phyloP scores from a whole-genome alignment of 2,329 filamentous ascomycete species.

The Ciborinia camelliae region DNA sequence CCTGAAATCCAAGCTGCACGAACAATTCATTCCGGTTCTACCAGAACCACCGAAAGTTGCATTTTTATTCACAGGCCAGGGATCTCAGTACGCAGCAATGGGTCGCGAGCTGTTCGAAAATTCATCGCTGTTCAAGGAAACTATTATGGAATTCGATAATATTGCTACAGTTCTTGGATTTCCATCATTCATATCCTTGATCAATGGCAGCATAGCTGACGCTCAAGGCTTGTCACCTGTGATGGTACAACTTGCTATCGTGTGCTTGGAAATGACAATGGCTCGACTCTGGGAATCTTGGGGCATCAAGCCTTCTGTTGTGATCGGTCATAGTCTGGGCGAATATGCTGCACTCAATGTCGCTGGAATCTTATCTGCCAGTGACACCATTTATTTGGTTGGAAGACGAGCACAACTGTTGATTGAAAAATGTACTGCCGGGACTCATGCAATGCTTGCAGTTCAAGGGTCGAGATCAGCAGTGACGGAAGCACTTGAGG shows the following conservation, averaged over 20 bases:
- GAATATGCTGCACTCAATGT: slow-evolving; percentile 65
- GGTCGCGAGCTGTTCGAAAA: slow-evolving; percentile 18
- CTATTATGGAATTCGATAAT: slow-evolving; percentile 18
- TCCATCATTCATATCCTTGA: slow-evolving; percentile 16
- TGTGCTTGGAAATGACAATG: slow-evolving; percentile 19
- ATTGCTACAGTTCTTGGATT: slow-evolving; percentile 18
- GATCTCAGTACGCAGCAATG: slow-evolving; percentile 19
- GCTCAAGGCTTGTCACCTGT: slow-evolving; percentile 14
- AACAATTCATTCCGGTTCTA: slow-evolving; percentile 17
- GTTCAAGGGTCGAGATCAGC: slow-evolving; percentile 48
- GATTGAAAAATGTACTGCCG: slow-evolving; percentile 59
- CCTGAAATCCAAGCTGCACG: slow-evolving; percentile 15
- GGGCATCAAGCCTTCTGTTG: slow-evolving; percentile 25
- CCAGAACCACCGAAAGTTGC: slow-evolving; percentile 33
- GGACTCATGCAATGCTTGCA: slow-evolving; percentile 64
- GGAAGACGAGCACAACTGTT: slow-evolving; percentile 63
- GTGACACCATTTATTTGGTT: slow-evolving; percentile 68
- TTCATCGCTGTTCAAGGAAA: slow-evolving; percentile 11
- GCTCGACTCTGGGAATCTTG: slow-evolving; percentile 20
- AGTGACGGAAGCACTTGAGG: slow-evolving; percentile 27
- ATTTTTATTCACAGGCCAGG: slow-evolving; percentile 28
- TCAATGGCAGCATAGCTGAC: slow-evolving; percentile 16
- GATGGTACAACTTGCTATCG: slow-evolving; percentile 16
- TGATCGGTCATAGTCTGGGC: slow-evolving; percentile 47
- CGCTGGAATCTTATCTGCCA: slow-evolving; percentile 65